Evolutionary conservation across 78 protist species (phyloP).

Genomic region (Cavenderia fasciculata): DNA sequence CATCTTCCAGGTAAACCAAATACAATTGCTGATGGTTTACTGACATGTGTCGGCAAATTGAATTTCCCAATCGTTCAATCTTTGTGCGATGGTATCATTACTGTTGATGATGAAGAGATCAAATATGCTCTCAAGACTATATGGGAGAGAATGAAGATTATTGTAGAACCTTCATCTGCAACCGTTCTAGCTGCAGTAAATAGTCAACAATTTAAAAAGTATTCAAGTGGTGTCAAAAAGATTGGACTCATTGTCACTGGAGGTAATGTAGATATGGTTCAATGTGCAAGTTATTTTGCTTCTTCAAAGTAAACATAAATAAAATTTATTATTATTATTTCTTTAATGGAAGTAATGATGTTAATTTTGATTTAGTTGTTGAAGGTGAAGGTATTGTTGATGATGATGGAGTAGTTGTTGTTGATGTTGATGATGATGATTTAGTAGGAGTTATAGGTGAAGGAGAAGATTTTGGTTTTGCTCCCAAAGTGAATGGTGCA

Average conservation of each 20-base stretch:
- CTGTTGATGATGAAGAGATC: conserved; percentile 85
- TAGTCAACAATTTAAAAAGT: background rate
- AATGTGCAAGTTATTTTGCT: too few relatives aligned
- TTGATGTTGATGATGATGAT: background rate
- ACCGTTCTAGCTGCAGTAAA: conserved; percentile 79
- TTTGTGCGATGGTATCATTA: conserved; percentile 19
- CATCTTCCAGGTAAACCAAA: conserved; percentile 42
- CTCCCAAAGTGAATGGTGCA: background rate
- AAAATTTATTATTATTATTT: too few relatives aligned
- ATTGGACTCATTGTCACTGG: conserved; percentile 80
- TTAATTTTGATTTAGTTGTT: background rate
- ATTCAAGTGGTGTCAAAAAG: background rate
- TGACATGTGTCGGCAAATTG: conserved; percentile 65
- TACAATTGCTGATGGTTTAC: conserved; percentile 89
- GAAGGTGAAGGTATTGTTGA: background rate
- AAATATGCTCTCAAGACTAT: conserved; percentile 83
- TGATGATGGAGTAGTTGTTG: conserved; percentile 22
- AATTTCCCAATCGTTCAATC: conserved; percentile 75
- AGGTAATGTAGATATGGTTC: conserved; percentile 82
- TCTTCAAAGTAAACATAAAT: too few relatives aligned
- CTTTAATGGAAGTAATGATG: too few relatives aligned
- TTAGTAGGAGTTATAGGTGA: conserved; percentile 3
- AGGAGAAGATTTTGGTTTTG: background rate
- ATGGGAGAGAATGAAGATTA: conserved; percentile 90
- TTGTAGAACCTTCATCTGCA: conserved; percentile 90